A percentile compares a stretch with the other conserved stretches of the same genome.
Conservation (phyloP, 768 basidiomycete species). For the Cystoderma amianthinum region DNA sequence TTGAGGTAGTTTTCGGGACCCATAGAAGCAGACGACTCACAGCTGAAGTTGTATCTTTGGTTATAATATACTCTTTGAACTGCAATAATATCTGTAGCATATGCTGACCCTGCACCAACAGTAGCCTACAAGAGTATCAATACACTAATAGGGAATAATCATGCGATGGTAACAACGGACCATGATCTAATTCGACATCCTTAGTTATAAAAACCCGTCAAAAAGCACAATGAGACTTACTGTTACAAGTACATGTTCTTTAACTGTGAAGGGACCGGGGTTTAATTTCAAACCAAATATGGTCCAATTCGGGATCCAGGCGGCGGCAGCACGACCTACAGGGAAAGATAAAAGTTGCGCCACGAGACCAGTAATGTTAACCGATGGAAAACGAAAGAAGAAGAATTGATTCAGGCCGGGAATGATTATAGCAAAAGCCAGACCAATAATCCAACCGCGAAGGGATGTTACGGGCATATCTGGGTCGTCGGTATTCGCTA, state of each 20-base stretch:
- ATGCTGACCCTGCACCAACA: conserved; percentile 54
- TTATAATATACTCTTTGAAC: conserved; percentile 63
- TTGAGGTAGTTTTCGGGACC: background rate
- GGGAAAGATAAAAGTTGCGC: conserved; percentile 71
- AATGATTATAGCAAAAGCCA: conserved; percentile 47
- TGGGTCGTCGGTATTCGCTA: conserved; percentile 61
- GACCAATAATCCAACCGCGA: conserved; percentile 45
- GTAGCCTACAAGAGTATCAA: conserved; percentile 33
- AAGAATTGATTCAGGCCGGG: conserved; percentile 50
- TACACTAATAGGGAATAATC: background rate
- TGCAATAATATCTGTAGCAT: conserved; percentile 67
- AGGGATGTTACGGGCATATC: conserved; percentile 48
- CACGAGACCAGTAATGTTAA: conserved; percentile 38
- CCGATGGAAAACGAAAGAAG: conserved; percentile 44
- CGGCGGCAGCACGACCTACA: conserved; percentile 51
- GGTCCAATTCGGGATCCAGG: conserved; percentile 42
- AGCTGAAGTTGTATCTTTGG: conserved; percentile 52
- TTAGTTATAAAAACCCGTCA: background rate
- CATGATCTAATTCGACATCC: background rate
- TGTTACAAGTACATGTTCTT: conserved; percentile 64
- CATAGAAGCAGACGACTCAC: conserved; percentile 22
- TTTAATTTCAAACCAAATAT: conserved; percentile 61
- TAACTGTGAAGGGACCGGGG: conserved; percentile 72
- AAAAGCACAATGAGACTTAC: conserved; percentile 23
- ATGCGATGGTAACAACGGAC: background rate